Evolutionary conservation across 2,329 filamentous ascomycete genomes (phyloP), one percentile per base, ranked within the genome.

Genomic region (Chaetomiaceae sp.): DNA sequence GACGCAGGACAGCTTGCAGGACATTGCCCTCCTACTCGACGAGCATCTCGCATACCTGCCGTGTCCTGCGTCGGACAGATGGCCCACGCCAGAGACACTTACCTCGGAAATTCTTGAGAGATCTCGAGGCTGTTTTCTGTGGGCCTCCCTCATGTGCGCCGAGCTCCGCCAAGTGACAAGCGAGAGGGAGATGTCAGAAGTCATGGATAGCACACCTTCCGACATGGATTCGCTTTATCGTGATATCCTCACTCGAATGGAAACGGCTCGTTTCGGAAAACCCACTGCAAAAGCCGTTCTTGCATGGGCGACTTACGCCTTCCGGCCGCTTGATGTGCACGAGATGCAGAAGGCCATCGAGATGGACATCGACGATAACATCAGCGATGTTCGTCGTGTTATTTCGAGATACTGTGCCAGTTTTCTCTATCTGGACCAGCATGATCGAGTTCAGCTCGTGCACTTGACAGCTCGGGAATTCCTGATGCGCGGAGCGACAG

Each of bases 391-490:
- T 10, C 52, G 49, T 18, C 49, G 46, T 10, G 51, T 53, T 0
- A 60, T 65, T 9, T 30, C 30, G 3, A 51, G 44, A 2, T 54
- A 51, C 33, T 65, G 62, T 34, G 50, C 60, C 6, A 60, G 60
- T n/a, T 42, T 64, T 1, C 43, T 65, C 2, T 59, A 58, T 35
- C 49, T 64, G 9, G 58, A 63, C 26, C 26, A 42, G 8, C 43
- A 55, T 1, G 38, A 44, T 1, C 57, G 49, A 10, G 49, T 63
- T 2, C 60, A 59, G 8, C 56, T 62, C 3, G 33, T 62, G 1
- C 62, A 64, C 38, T 33, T 51, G 10, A 65, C 61, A 1, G 60
- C 58, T 4, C 45, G 55, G 11, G 61, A 64, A 4, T 64, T 58
- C 24, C 39, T 65, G 2, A 58, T 50, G 0, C 42, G 37, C 3